Conservation (phyloP, 345 rosid species). For the Gossypium ekmanianum region DNA sequence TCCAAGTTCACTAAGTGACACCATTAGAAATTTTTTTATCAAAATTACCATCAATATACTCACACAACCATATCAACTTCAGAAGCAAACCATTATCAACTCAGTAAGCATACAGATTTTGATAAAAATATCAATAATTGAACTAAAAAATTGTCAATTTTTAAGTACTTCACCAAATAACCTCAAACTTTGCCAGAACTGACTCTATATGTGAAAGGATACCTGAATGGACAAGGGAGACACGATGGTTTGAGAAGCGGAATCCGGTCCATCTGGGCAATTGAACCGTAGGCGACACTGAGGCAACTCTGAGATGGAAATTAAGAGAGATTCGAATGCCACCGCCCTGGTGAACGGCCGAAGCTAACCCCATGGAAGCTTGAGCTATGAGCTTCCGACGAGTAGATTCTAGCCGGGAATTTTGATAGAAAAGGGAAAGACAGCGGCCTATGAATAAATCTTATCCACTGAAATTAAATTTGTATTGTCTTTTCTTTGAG, state of each 20-base stretch:
- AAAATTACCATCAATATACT: not conserved
- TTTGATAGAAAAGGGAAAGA: too few species aligned
- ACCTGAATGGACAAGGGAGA: constrained; percentile 35
- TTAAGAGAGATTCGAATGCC: constrained; percentile 43
- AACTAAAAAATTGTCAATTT: not conserved
- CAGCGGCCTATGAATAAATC: not conserved
- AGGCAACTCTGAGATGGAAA: constrained; percentile 30
- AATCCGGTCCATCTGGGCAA: constrained; percentile 33
- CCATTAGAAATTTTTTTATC: too few species aligned
- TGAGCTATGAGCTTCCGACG: not conserved
- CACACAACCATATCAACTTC: not conserved
- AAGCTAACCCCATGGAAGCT: constrained; percentile 53
- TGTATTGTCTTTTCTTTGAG: not conserved
- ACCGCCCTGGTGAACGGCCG: constrained; percentile 53
- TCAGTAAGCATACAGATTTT: not conserved
- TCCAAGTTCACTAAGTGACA: not conserved
- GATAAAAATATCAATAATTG: not conserved
- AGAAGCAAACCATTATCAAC: not conserved
- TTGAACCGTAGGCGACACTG: constrained; percentile 29
- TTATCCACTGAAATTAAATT: constrained; percentile 4
- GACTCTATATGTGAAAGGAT: not conserved
- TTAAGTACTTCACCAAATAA: not conserved
- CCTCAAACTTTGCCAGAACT: not conserved
- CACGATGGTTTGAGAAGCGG: constrained; percentile 30
- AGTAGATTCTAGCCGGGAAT: not conserved